phyloP scores from a whole-genome alignment of 352 stramenopile species.

The Pythium oligandrum region DNA sequence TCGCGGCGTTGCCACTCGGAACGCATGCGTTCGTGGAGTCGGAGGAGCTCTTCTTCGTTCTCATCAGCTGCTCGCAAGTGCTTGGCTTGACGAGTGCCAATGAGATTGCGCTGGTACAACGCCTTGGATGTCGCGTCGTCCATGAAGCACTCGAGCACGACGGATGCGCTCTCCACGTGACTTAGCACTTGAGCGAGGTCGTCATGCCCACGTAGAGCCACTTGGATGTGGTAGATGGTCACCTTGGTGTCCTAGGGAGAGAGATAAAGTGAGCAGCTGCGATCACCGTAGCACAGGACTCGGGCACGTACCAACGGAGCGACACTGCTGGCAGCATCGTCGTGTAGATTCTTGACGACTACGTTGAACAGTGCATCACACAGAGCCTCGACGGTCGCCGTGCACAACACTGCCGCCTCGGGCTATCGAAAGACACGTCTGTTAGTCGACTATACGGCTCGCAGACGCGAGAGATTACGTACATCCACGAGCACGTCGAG shows the following conservation, averaged over 20 bases:
- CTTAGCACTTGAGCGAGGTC: conserved; percentile 33
- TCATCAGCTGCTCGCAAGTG: conserved; percentile 19
- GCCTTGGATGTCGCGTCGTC: conserved; percentile 40
- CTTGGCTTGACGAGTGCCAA: conserved; percentile 39
- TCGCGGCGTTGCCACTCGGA: conserved; percentile 54
- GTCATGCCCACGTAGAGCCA: conserved; percentile 37
- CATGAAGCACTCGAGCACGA: conserved; percentile 46
- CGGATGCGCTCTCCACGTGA: conserved; percentile 25
- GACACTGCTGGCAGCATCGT: conserved; percentile 19
- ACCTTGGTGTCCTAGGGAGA: conserved; percentile 37
- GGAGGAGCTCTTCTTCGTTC: conserved; percentile 33
- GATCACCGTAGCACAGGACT: neutral
- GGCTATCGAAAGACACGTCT: conserved; percentile 16
- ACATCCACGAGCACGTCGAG: conserved; percentile 48
- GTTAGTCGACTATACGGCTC: neutral
- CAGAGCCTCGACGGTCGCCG: conserved; percentile 43
- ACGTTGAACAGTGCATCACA: conserved; percentile 48
- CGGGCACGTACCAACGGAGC: conserved; percentile 20
- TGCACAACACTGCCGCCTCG: conserved; percentile 49
- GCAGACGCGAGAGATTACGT: conserved; percentile 1
- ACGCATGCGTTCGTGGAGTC: conserved; percentile 35
- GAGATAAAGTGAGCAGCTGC: neutral
- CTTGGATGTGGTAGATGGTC: conserved; percentile 47
- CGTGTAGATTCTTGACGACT: conserved; percentile 36
- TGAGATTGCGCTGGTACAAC: conserved; percentile 34